Percentiles rank a stretch among this genome's conserved stretches.
phyloP scores from a whole-genome alignment of 2,329 filamentous ascomycete genomes.

The Ophiognomonia clavigignenti-juglandacearum region DNA sequence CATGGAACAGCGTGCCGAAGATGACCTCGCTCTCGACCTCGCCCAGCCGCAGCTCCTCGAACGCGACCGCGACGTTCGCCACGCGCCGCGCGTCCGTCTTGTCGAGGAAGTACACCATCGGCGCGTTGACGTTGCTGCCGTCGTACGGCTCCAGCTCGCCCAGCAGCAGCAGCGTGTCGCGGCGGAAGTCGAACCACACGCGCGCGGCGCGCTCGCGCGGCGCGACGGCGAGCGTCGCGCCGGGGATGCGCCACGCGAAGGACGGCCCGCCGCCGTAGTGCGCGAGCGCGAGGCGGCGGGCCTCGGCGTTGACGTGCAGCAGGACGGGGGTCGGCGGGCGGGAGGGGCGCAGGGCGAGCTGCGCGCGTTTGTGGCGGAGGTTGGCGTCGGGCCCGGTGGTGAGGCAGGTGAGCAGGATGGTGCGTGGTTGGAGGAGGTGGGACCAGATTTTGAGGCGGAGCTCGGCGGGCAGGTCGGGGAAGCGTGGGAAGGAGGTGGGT shows the following conservation, averaged over 20 bases:
- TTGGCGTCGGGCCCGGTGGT: constrained; percentile 26
- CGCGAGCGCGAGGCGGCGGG: constrained; percentile 34
- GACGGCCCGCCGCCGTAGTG: constrained; percentile 43
- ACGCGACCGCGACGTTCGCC: constrained; percentile 37
- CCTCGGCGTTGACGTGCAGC: constrained; percentile 39
- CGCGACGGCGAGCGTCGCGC: constrained; percentile 28
- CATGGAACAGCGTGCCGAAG: constrained; percentile 43
- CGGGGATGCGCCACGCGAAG: constrained; percentile 42
- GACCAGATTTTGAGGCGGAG: constrained; percentile 45
- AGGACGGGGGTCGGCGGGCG: constrained; percentile 32
- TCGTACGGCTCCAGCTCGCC: constrained; percentile 45
- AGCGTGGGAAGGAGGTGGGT: constrained; percentile 27
- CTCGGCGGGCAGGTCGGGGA: constrained; percentile 39
- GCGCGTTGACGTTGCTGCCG: constrained; percentile 39
- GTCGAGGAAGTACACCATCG: constrained; percentile 43
- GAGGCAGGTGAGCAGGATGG: constrained; percentile 39
- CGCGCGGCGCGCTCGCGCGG: constrained; percentile 23
- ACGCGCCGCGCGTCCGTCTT: constrained; percentile 39
- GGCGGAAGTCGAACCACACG: constrained; percentile 44
- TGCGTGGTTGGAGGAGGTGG: constrained; percentile 37
- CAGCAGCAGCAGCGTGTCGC: constrained; percentile 41
- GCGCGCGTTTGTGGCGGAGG: constrained; percentile 21
- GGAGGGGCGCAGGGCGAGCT: constrained; percentile 16
- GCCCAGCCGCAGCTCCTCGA: constrained; percentile 38
- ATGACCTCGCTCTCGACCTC: constrained; percentile 38